These are phyloP conservation scores for Penicillium sp. DNA, from an alignment of 2,329 filamentous ascomycete genomes.

Conservation along the genomic window DNA sequence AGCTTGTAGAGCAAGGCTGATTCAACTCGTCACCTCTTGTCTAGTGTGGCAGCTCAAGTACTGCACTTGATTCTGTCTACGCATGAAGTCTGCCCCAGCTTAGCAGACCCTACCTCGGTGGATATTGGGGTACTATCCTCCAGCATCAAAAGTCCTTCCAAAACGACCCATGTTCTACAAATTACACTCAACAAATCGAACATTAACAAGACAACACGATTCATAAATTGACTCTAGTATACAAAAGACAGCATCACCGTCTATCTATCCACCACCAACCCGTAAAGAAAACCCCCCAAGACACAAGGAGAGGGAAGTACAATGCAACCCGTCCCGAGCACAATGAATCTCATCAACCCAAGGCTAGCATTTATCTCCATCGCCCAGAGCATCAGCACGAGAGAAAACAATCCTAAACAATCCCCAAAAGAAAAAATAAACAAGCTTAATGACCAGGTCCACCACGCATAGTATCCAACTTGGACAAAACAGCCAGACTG, in stretches of 20 bases:
- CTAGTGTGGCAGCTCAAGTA: no score
- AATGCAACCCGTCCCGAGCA: no score
- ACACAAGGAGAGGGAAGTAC: not conserved
- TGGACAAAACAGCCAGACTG: conserved; percentile 77
- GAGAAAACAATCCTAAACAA: not conserved
- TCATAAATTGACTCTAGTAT: conserved; percentile 25
- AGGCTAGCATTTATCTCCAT: no score
- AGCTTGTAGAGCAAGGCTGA: not conserved
- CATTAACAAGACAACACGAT: conserved; percentile 6
- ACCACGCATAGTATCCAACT: conserved; percentile 64
- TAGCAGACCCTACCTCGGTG: no score
- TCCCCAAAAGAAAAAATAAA: not conserved
- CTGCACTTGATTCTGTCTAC: no score
- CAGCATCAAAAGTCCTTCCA: not conserved
- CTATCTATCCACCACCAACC: conserved; percentile 7
- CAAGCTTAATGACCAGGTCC: conserved; percentile 26
- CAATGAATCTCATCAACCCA: no score
- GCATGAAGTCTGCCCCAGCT: no score
- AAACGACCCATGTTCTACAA: not conserved
- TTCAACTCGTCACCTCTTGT: no score
- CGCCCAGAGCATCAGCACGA: not conserved
- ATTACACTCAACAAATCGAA: not conserved
- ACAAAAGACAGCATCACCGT: conserved; percentile 18
- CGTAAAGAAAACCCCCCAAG: conserved; percentile 1
- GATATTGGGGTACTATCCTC: not conserved